Conservation (phyloP, 2,329 filamentous ascomycete genomes). For the Cercospora beticola region DNA sequence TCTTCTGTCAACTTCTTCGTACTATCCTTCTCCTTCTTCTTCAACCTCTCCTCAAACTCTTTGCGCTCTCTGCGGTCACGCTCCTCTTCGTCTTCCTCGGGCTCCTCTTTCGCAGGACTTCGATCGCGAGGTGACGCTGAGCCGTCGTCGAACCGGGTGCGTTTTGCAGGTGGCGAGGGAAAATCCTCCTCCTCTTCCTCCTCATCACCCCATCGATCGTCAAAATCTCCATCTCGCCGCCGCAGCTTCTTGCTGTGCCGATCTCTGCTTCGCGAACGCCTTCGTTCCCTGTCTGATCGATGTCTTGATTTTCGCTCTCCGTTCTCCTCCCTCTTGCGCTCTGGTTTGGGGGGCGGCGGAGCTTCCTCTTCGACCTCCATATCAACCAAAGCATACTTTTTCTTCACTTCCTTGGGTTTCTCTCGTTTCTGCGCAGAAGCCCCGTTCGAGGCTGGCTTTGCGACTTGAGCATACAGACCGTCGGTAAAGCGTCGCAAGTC, state of each 20-base stretch:
- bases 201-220: conserved; percentile 76
- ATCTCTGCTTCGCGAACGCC: conserved; percentile 36
- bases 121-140: conserved; percentile 31
- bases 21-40: conserved; percentile 67
- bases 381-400: conserved; percentile 55
- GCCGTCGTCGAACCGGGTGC: conserved; percentile 65
- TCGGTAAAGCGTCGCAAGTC: conserved; percentile 51
- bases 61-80: conserved; percentile 73
- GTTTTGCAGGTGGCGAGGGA: conserved; percentile 68
- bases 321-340: conserved; percentile 27
- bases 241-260: conserved; percentile 54
- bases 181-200: conserved; percentile 58
- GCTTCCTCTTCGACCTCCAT: conserved; percentile 51
- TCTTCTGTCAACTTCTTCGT: conserved; percentile 69
- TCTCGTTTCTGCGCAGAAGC: conserved; percentile 20
- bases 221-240: conserved; percentile 59
- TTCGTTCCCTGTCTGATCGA: conserved; percentile 41
- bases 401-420: conserved; percentile 42
- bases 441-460: conserved; percentile 30
- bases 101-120: conserved; percentile 25
- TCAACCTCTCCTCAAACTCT: conserved; percentile 74
- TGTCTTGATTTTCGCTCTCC: conserved; percentile 40
- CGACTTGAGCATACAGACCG: conserved; percentile 45
- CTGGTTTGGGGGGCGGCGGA: conserved; percentile 23
- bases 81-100: conserved; percentile 43